Evolutionary conservation across 305 asterid genomes (phyloP).

Genomic region (Andrographis paniculata): DNA sequence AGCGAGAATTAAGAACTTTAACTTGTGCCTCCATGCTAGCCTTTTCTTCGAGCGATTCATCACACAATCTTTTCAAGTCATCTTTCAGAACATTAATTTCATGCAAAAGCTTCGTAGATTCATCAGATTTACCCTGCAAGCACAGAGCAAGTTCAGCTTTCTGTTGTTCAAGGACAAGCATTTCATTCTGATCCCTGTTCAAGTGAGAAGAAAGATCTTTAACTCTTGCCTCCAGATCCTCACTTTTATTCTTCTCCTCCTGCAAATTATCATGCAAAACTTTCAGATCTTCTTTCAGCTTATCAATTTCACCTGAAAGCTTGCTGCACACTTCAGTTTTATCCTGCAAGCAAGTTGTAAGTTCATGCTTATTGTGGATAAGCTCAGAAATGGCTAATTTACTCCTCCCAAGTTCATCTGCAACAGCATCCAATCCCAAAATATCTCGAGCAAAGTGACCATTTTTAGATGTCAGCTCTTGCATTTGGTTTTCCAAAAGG

Average conservation of each 20-base stretch:
- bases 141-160: conserved; percentile 43
- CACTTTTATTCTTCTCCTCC: conserved; percentile 36
- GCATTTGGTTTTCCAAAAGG: conserved; percentile 57
- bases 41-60: conserved; percentile 42
- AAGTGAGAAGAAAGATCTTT: conserved; percentile 45
- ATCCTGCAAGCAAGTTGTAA: conserved; percentile 32
- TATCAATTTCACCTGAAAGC: conserved; percentile 46
- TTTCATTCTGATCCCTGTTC: conserved; percentile 44
- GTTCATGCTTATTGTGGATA: conserved; percentile 46
- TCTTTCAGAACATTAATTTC: conserved; percentile 49
- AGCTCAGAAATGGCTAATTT: conserved; percentile 40
- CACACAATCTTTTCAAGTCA: conserved; percentile 36
- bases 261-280: conserved; percentile 43
- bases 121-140: conserved; percentile 42
- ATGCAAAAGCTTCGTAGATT: conserved; percentile 42
- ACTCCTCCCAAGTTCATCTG: conserved; percentile 47
- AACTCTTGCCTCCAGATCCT: conserved; percentile 45
- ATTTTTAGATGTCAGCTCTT: conserved; percentile 42
- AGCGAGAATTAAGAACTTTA: conserved; percentile 41
- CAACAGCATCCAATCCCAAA: conserved; percentile 44
- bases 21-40: conserved; percentile 43
- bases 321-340: conserved; percentile 47
- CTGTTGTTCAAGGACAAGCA: conserved; percentile 40
- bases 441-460: conserved; percentile 52
- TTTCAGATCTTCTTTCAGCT: conserved; percentile 42